Evolutionary conservation across 2,329 filamentous ascomycete species (phyloP).

Genomic region (Aspergillus tubingensis): DNA sequence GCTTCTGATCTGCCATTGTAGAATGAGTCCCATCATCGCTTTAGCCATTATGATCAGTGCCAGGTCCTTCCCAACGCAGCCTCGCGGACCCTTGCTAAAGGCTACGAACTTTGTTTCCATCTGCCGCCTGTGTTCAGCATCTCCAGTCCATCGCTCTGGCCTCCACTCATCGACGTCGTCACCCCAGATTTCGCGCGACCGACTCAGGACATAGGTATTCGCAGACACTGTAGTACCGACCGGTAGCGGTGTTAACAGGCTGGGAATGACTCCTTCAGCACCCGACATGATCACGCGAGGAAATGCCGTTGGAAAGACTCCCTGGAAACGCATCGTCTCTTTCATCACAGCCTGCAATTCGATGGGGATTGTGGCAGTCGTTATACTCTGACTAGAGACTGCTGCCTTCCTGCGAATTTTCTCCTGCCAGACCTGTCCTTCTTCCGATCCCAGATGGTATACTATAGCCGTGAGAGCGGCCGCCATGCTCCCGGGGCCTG

Average conservation of each 20-base stretch:
- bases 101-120: constrained; percentile 20
- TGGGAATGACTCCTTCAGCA: constrained; percentile 17
- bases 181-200: constrained; percentile 21
- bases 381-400: background rate
- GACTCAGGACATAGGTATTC: constrained; percentile 21
- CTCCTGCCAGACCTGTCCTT: constrained; percentile 20
- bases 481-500: constrained; percentile 22
- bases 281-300: constrained; percentile 21
- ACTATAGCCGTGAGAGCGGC: constrained; percentile 20
- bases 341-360: constrained; percentile 23
- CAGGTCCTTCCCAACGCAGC: constrained; percentile 21
- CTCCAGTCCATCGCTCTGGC: constrained; percentile 22
- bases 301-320: constrained; percentile 21
- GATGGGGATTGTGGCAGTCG: background rate
- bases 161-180: constrained; percentile 18
- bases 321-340: constrained; percentile 18
- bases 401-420: constrained; percentile 13
- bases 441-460: constrained; percentile 15
- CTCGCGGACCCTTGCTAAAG: constrained; percentile 22
- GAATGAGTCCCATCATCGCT: constrained; percentile 14
- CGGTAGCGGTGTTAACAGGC: constrained; percentile 15
- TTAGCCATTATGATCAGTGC: constrained; percentile 18
- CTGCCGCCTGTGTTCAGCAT: constrained; percentile 13
- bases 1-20: constrained; percentile 15
- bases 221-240: constrained; percentile 22